phyloP scores from a whole-genome alignment of 495 filamentous ascomycete genomes.

The Bacidia gigantensis region DNA sequence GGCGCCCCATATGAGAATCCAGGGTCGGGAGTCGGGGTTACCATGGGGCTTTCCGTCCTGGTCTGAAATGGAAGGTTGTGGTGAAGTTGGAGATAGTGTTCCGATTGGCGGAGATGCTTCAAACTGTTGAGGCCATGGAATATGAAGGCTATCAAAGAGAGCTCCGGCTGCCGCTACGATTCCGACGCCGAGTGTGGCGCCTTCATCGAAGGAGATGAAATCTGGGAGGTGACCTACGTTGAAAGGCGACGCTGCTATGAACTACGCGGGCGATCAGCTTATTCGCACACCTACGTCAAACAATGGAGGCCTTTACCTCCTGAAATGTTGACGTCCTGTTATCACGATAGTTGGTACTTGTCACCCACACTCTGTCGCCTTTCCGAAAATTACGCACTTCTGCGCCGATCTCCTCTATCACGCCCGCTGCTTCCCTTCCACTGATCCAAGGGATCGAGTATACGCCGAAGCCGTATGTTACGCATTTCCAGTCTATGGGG shows the following conservation, averaged over 20 bases:
- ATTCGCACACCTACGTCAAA: neutral
- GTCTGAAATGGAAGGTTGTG: too few relatives aligned
- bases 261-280: too few relatives aligned
- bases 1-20: neutral
- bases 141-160: neutral
- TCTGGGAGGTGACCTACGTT: neutral
- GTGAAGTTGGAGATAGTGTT: neutral
- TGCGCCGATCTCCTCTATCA: slow-evolving; percentile 26
- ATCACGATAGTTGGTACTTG: slow-evolving; percentile 20
- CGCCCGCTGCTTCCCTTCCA: slow-evolving; percentile 32
- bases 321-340: slow-evolving; percentile 26
- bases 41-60: too few relatives aligned
- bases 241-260: neutral
- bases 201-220: neutral
- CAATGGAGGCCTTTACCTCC: slow-evolving; percentile 29
- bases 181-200: neutral
- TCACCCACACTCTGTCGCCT: slow-evolving; percentile 29
- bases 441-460: slow-evolving; percentile 24
- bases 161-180: neutral
- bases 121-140: neutral
- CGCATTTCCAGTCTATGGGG: slow-evolving; percentile 25
- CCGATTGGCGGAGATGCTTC: neutral
- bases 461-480: slow-evolving; percentile 18
- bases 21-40: too few relatives aligned
- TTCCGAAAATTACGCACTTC: slow-evolving; percentile 23